Conservation (phyloP, 805 yeast genomes). For the Myxozyma neotropica region DNA sequence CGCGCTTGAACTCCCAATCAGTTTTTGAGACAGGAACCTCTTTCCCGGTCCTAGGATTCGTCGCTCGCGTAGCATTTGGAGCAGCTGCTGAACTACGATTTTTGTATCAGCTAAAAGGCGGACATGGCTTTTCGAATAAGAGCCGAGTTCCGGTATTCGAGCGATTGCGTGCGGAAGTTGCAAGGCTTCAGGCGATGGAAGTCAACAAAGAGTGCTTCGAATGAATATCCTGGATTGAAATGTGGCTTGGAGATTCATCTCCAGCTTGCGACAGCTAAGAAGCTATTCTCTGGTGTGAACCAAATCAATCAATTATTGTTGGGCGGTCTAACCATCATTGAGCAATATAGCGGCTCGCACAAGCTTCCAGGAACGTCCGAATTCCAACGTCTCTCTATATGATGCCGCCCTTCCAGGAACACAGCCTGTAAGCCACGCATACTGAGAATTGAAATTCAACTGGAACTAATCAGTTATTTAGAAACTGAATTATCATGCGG, state of each 20-base stretch:
- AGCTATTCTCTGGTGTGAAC: slow-evolving; percentile 64
- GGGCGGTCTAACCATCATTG: slow-evolving; percentile 43
- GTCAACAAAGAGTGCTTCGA: background rate
- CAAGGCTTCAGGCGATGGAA: slow-evolving; percentile 3
- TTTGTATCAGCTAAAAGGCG: background rate
- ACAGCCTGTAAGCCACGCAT: slow-evolving; percentile 56
- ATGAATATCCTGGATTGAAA: slow-evolving; percentile 47
- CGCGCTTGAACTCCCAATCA: background rate
- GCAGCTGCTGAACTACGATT: too few species aligned
- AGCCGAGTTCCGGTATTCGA: background rate
- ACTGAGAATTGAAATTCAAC: background rate
- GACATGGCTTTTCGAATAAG: background rate
- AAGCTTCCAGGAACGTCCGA: slow-evolving; percentile 55
- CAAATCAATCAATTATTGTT: background rate
- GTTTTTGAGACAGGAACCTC: too few species aligned
- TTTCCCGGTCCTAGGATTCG: too few species aligned
- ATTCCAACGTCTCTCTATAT: slow-evolving; percentile 69
- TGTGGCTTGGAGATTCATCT: slow-evolving; percentile 95
- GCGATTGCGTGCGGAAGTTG: background rate
- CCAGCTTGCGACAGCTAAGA: slow-evolving; percentile 71
- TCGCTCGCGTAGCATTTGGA: too few species aligned
- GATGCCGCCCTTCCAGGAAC: slow-evolving; percentile 93
- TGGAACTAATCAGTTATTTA: background rate
- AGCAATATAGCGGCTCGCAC: slow-evolving; percentile 44
- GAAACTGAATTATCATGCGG: slow-evolving; percentile 69